Base-by-base conservation (phyloP, 352 stramenopile genomes). In the Globisporangium abappressorium region DNA sequence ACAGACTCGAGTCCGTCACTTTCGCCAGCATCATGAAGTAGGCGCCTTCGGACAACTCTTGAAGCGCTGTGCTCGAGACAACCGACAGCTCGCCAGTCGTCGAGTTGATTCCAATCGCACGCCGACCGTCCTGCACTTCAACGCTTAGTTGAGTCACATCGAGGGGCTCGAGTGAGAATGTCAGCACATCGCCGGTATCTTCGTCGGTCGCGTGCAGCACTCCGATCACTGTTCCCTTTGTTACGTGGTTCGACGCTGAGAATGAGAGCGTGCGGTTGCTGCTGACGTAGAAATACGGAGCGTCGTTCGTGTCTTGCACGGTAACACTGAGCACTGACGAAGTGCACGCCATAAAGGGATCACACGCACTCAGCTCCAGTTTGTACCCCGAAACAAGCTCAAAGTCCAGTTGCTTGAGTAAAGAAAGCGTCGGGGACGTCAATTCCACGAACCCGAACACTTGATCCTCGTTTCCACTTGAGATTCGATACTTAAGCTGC, bases 401-500 rank as follows among this genome's bases (percentile, higher is more conserved):
- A 55, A 61, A 67, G 22, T 67, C 49, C 5, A 67, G n/a, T 18
- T 5, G 22, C 18, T 51, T 33, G 1, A 43, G 20, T 5, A 67
- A 15, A 20, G 20, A 46, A 20, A 67, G 46, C 14, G 22, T 53
- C 9, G 47, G 14, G 1, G 38, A 36, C 8, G 41, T 62, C 1
- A 65, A 22, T 11, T 64, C 55, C 0, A 20, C 53, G 30, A 80
- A 73, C 2, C 30, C 63, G 47, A 80, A 70, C 2, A 63, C 65
- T 47, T 55, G 65, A 18, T 73, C 34, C 5, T 64, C 47, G 34
- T 73, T 73, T 46, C 74, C 68, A 14, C 62, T 18, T 6, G 62
- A 70, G 7, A 71, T 74, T 1, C 62, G 59, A 30, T 73, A 80
- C 5, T 36, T 65, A 6, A 80, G 67, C 49, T 70, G 68, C 69